These are phyloP conservation scores for Fraxinus greggii DNA, from an alignment of 305 asterid species.

Conservation along the genomic window DNA sequence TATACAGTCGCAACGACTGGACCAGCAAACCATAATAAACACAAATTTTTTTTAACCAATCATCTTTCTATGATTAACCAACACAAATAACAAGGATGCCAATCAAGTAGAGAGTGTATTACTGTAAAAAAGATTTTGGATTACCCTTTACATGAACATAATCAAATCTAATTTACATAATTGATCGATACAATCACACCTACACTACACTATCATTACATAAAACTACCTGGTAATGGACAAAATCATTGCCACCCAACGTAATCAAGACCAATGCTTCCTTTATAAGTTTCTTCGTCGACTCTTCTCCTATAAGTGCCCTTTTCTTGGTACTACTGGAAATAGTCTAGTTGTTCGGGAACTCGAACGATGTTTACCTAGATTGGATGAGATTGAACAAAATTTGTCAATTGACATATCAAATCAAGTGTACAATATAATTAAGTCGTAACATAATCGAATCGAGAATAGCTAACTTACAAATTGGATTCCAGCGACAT, in stretches of 20 bases:
- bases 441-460: too few species aligned
- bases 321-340: conserved; percentile 49
- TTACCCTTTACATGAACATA: too few species aligned
- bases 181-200: too few species aligned
- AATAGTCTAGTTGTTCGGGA: conserved; percentile 42
- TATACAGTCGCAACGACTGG: too few species aligned
- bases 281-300: conserved; percentile 32
- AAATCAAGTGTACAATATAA: not conserved
- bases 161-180: too few species aligned
- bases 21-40: too few species aligned
- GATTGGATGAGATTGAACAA: not conserved
- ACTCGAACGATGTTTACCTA: conserved; percentile 64
- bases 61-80: too few species aligned
- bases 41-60: too few species aligned
- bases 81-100: too few species aligned
- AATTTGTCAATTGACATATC: not conserved
- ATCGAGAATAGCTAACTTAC: not conserved
- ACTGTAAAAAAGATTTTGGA: too few species aligned
- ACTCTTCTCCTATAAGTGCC: conserved; percentile 36
- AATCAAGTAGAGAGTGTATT: too few species aligned
- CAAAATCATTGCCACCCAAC: conserved; percentile 73
- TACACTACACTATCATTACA: too few species aligned
- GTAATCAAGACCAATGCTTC: conserved; percentile 51
- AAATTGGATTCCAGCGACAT: not conserved
- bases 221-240: conserved; percentile 40